These are phyloP conservation scores for Pichia cephalocereana DNA, from an alignment of 805 yeast genomes.

Conservation along the genomic window DNA sequence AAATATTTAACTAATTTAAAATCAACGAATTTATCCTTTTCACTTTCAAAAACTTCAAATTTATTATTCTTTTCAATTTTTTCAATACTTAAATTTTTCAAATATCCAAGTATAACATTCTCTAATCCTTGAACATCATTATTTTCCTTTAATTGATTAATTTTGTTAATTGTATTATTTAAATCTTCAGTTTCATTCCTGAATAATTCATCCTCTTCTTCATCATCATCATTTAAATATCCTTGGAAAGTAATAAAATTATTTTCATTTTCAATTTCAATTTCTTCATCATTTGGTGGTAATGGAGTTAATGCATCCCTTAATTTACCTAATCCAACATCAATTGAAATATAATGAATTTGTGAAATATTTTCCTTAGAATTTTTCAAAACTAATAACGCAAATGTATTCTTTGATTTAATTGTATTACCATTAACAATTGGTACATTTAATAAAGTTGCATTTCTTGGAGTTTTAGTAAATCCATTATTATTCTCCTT, in stretches of 20 bases:
- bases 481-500: conserved; percentile 11
- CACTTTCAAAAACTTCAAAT: conserved; percentile 48
- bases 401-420: conserved; percentile 32
- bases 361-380: conserved; percentile 34
- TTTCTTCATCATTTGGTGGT: conserved; percentile 17
- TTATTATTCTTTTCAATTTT: conserved; percentile 5
- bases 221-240: conserved; percentile 19
- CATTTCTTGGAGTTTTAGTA: conserved; percentile 19
- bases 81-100: conserved; percentile 14
- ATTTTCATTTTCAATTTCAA: conserved; percentile 9
- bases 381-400: conserved; percentile 32
- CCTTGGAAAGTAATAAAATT: conserved; percentile 7
- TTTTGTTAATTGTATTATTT: conserved; percentile 20
- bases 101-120: conserved; percentile 20
- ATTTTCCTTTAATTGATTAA: conserved; percentile 16
- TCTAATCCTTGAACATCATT: conserved; percentile 25
- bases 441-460: conserved; percentile 25
- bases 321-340: conserved; percentile 59
- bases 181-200: conserved; percentile 13
- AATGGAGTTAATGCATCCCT: conserved; percentile 62
- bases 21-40: conserved; percentile 58
- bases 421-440: conserved; percentile 35
- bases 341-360: conserved; percentile 38
- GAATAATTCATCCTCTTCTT: conserved; percentile 20
- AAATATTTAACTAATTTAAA: conserved; percentile 41